These are phyloP conservation scores for Themeda triandra DNA, from an alignment of 176 grass and related monocot genomes.

Conservation along the genomic window DNA sequence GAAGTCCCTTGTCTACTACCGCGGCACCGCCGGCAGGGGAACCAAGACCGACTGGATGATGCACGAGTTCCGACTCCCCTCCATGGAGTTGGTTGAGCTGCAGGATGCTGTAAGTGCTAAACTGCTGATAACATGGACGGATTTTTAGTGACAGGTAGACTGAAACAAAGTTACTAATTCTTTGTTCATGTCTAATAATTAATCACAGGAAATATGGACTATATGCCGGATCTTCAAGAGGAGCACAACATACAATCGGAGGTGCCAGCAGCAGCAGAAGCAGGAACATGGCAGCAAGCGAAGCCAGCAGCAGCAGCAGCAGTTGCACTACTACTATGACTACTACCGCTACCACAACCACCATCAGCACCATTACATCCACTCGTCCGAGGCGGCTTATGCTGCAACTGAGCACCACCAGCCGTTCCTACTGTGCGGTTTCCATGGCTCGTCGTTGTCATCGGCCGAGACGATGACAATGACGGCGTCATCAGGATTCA, in stretches of 20 bases:
- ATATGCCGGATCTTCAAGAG: constrained; percentile 84
- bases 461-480: not conserved
- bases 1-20: constrained; percentile 81
- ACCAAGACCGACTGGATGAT: constrained; percentile 89
- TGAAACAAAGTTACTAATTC: not conserved
- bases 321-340: not conserved
- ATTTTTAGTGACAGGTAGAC: not conserved
- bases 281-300: constrained; percentile 1
- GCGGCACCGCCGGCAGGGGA: constrained; percentile 64
- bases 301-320: not conserved
- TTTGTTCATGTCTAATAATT: not conserved
- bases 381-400: not conserved
- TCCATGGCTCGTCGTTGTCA: constrained; percentile 11
- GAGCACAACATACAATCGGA: constrained; percentile 28
- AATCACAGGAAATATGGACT: constrained; percentile 68
- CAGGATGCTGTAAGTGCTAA: constrained; percentile 53
- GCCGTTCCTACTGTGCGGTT: constrained; percentile 9
- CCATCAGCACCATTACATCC: not conserved
- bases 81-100: not conserved
- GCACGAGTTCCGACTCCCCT: constrained; percentile 78
- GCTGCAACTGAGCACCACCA: not conserved
- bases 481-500: not conserved
- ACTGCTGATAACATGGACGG: not conserved
- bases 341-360: not conserved
- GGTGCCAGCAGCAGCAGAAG: constrained; percentile 34